Evolutionary conservation across 257 asterid genomes (phyloP), one percentile per base, ranked within the genome.

Genomic region (Osmanthus fragrans): DNA sequence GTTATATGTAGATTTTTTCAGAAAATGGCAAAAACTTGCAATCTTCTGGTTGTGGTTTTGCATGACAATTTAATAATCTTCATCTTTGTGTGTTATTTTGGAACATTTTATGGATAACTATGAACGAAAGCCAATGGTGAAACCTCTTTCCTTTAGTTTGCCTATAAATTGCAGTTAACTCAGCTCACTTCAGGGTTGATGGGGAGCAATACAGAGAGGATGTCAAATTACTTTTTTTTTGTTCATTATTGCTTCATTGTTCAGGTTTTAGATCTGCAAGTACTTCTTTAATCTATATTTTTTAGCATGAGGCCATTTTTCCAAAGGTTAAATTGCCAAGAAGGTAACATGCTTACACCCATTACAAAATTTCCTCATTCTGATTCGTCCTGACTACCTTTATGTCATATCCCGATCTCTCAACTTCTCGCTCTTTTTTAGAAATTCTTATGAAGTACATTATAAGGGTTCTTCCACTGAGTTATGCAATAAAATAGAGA

Each of bases 51-150:
- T 67, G 72, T 47, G 65, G 34, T 66, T 77, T 39, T 27, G 32
- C 68, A 63, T 4, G 8, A 3, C 68, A 63, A 63, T 25, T 63
- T 63, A 64, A 74, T 65, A 10, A 42, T 16, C 1, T 67, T 71
- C n/a, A 65, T 33, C 5, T 32, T 47, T 82, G 66, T 70, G 40
- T 79, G 74, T n/a, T 76, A 34, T 76, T 66, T 54, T 56, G 12
- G 25, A 49, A 25, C 72, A 40, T 54, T 69, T 32, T 67, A 30
- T 60, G 72, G 56, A 77, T 27, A 23, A 47, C 74, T 66, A 27
- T 73, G 40, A 36, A 36, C 0, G 29, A 47, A 64, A 36, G 74
- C 5, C 27, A 25, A 25, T 60, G 13, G 39, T 36, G 30, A n/a
- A 64, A 39, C 40, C 67, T 58, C 29, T 29, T 27, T 69, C 34